A percentile compares a stretch with the other conserved stretches of the same genome.
Conservation (phyloP, 305 asterid genomes). For the Salvia sclarea region DNA sequence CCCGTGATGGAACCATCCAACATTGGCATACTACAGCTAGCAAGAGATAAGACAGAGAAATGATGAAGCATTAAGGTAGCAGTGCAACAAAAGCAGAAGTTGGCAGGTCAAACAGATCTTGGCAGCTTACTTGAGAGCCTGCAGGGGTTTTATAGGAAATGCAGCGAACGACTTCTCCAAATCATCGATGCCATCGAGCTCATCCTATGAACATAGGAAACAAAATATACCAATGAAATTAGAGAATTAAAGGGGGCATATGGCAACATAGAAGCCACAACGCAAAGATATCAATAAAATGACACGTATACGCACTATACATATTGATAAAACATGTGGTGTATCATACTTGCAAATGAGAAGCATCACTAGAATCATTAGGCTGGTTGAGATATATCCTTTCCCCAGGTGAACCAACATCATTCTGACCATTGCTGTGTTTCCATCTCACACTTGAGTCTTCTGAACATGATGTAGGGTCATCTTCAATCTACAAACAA, state of each 20-base stretch:
- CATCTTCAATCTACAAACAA: slow-evolving; percentile 75
- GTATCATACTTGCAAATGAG: slow-evolving; percentile 52
- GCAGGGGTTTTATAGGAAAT: slow-evolving; percentile 88
- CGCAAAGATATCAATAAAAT: neutral
- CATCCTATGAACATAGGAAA: slow-evolving; percentile 50
- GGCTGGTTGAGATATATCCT: slow-evolving; percentile 41
- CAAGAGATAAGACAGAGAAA: slow-evolving; percentile 20
- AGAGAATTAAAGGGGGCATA: slow-evolving; percentile 15
- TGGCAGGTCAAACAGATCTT: slow-evolving; percentile 23
- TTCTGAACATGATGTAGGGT: slow-evolving; percentile 53
- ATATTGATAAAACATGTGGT: slow-evolving; percentile 6
- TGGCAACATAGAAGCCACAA: slow-evolving; percentile 15
- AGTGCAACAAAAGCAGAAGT: slow-evolving; percentile 27
- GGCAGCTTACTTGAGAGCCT: slow-evolving; percentile 77
- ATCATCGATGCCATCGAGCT: slow-evolving; percentile 55
- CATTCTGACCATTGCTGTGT: slow-evolving; percentile 44
- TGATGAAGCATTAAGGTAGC: slow-evolving; percentile 23
- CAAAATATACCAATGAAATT: slow-evolving; percentile 26
- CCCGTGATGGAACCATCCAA: slow-evolving; percentile 17
- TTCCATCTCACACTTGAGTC: slow-evolving; percentile 48
- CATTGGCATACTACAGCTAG: slow-evolving; percentile 14
- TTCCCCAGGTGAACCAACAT: slow-evolving; percentile 47
- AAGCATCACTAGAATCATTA: slow-evolving; percentile 43
- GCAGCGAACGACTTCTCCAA: slow-evolving; percentile 76
- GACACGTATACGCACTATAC: neutral